Conservation (phyloP, 2,329 filamentous ascomycete genomes). For the Bipolaris zeicola region DNA sequence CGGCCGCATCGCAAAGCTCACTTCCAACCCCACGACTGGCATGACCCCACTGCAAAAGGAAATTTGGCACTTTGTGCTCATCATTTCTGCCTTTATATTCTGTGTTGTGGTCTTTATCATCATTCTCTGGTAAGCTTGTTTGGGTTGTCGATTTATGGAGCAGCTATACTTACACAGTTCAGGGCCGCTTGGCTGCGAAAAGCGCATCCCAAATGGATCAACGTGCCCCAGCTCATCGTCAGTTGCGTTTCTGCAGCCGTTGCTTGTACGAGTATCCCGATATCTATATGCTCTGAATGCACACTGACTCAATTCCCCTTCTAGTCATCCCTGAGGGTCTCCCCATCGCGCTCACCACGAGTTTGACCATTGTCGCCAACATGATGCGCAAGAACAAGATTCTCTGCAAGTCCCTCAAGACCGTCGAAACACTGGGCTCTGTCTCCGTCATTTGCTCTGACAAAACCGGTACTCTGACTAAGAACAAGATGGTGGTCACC, state of each 20-base stretch:
- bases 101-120: conserved; percentile 69
- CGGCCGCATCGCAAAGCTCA: conserved; percentile 74
- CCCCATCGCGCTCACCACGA: conserved; percentile 54
- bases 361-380: conserved; percentile 76
- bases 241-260: conserved; percentile 68
- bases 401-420: conserved; percentile 79
- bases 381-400: conserved; percentile 79
- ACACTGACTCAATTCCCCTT: conserved; percentile 1
- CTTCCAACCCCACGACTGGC: conserved; percentile 69
- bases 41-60: conserved; percentile 74
- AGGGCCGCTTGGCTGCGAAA: conserved; percentile 73
- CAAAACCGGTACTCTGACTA: conserved; percentile 74
- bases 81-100: conserved; percentile 72
- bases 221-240: conserved; percentile 73
- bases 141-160: neutral
- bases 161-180: conserved; percentile 15
- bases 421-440: conserved; percentile 74
- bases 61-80: conserved; percentile 71
- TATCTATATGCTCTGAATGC: neutral
- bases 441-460: conserved; percentile 78
- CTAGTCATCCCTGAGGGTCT: conserved; percentile 67
- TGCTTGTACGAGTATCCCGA: conserved; percentile 14
- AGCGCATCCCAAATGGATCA: conserved; percentile 72
- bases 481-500: conserved; percentile 75
- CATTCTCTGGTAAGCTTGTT: conserved; percentile 62